Conservation (phyloP, 108 stramenopile species). For the Cyclotella cryptica region DNA sequence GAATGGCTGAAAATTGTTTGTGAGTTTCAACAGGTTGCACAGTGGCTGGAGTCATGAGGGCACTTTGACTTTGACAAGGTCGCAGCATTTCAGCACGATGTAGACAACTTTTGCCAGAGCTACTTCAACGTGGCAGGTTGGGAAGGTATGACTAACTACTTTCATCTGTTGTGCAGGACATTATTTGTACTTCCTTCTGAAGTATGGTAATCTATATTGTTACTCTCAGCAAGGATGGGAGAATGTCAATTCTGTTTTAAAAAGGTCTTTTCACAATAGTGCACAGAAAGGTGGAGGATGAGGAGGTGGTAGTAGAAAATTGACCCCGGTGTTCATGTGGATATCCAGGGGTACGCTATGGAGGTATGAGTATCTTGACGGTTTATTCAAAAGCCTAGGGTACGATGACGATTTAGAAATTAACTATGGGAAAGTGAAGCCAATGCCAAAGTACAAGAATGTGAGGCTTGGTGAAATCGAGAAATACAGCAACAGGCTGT, state of each 20-base stretch:
- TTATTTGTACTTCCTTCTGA: slow-evolving; percentile 13
- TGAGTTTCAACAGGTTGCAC: neutral
- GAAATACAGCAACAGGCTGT: neutral
- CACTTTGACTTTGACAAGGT: neutral
- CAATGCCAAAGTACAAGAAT: neutral
- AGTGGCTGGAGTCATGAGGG: too few relatives aligned
- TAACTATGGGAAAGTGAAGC: neutral
- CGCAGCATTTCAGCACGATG: neutral
- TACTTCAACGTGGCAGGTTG: too few relatives aligned
- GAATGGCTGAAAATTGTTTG: neutral
- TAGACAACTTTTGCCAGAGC: too few relatives aligned
- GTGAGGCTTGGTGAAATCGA: neutral
- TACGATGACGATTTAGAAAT: neutral
- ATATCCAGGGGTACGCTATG: too few relatives aligned
- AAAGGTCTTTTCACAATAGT: too few relatives aligned
- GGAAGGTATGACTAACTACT: too few relatives aligned
- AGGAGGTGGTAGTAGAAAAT: neutral
- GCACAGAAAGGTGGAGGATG: slow-evolving; percentile 16
- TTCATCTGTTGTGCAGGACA: slow-evolving; percentile 28
- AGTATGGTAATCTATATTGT: slow-evolving; percentile 4
- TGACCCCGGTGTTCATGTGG: too few relatives aligned
- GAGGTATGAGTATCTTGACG: neutral
- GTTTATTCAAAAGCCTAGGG: neutral
- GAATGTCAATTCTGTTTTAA: too few relatives aligned
- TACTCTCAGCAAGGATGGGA: too few relatives aligned